Evolutionary conservation across 2,329 filamentous ascomycete species (phyloP).

Genomic region (Venturia oleaginea): DNA sequence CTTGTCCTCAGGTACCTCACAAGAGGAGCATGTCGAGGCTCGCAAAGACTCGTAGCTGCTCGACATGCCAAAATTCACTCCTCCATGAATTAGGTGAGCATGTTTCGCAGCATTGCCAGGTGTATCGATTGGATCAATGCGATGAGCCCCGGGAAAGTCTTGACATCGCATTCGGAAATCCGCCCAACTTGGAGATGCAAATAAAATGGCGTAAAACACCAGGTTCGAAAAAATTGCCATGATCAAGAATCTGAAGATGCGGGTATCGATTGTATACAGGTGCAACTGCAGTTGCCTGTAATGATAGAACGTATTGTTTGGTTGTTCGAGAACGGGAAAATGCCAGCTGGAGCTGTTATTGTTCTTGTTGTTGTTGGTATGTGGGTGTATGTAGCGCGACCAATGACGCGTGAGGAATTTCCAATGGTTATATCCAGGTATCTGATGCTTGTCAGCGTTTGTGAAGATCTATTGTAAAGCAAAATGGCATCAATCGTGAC

Average conservation of each 20-base stretch:
- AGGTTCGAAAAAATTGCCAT: conserved; percentile 23
- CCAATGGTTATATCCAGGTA: background rate
- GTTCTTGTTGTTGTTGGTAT: background rate
- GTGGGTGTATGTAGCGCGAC: background rate
- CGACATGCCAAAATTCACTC: conserved; percentile 47
- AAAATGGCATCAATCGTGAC: too few relatives aligned
- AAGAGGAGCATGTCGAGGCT: conserved; percentile 65
- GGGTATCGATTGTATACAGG: background rate
- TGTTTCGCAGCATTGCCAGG: conserved; percentile 1
- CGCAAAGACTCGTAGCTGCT: conserved; percentile 50
- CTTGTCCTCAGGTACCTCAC: conserved; percentile 68
- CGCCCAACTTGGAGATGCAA: background rate
- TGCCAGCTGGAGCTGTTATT: background rate
- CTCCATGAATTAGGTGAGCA: conserved; percentile 7
- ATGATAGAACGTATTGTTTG: background rate
- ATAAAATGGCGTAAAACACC: conserved; percentile 22
- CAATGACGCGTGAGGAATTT: background rate
- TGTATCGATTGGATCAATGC: conserved; percentile 9
- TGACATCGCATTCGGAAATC: conserved; percentile 9
- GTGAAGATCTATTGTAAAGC: background rate
- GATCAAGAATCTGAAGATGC: background rate
- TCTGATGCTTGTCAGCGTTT: background rate
- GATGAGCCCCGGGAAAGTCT: background rate
- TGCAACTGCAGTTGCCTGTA: background rate
- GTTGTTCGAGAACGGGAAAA: background rate